Evolutionary conservation across 1,139 yeast species (phyloP).

Genomic region (Yamadazyma conglobata): DNA sequence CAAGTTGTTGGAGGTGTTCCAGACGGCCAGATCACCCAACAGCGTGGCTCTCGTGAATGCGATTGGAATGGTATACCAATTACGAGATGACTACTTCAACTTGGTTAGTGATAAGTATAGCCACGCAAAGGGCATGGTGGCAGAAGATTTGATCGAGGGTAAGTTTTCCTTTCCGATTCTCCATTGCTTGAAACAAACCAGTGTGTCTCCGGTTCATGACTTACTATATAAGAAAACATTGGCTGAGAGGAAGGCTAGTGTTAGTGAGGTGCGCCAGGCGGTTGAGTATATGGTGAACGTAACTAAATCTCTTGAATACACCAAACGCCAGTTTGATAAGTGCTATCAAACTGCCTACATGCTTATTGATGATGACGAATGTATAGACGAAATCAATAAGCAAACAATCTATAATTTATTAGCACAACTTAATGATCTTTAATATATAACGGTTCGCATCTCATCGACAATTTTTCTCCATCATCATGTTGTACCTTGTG

Average conservation of each 20-base stretch:
- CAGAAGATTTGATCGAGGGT: conserved; percentile 88
- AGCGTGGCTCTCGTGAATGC: conserved; percentile 66
- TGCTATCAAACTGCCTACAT: too few species aligned
- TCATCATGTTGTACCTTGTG: conserved; percentile 74
- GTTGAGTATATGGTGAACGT: conserved; percentile 20
- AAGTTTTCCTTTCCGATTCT: conserved; percentile 82
- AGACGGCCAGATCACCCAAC: conserved; percentile 11
- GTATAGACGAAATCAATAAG: too few species aligned
- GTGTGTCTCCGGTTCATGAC: conserved; percentile 21
- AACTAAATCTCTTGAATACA: conserved; percentile 22
- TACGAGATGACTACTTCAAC: conserved; percentile 77
- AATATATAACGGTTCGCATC: conserved; percentile 4
- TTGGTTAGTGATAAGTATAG: conserved; percentile 51
- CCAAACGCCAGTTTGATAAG: too few species aligned
- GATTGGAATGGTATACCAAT: conserved; percentile 79
- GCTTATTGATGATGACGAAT: too few species aligned
- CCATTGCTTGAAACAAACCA: conserved; percentile 36
- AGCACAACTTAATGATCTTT: conserved; percentile 11
- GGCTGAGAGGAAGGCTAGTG: conserved; percentile 17
- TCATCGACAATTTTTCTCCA: conserved; percentile 4
- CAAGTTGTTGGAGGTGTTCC: conserved; percentile 49
- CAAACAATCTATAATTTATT: conserved; percentile 8
- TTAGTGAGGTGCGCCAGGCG: conserved; percentile 18
- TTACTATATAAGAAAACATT: conserved; percentile 19
- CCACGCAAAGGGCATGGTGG: conserved; percentile 65